Percentiles rank a stretch among this genome's conserved stretches.
phyloP scores from a whole-genome alignment of 2,329 filamentous ascomycete genomes.

The Cryphonectria carpinicola region DNA sequence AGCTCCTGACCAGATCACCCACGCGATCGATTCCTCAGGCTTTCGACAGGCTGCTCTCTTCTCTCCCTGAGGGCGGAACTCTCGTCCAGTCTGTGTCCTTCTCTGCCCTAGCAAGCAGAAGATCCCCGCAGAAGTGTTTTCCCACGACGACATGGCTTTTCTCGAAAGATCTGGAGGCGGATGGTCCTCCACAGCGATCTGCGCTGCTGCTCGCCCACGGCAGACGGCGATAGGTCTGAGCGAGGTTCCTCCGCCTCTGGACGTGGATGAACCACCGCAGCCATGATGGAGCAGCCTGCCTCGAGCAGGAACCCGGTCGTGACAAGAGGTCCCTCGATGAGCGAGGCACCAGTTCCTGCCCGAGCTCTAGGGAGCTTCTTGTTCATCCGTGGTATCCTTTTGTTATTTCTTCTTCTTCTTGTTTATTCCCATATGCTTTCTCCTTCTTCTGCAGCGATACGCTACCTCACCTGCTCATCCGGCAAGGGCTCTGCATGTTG shows the following conservation, averaged over 20 bases:
- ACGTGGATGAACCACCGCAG: neutral
- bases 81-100: neutral
- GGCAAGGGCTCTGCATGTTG: neutral
- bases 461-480: too few species aligned
- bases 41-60: too few species aligned
- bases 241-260: neutral
- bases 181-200: neutral
- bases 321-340: neutral
- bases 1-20: neutral
- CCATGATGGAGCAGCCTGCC: neutral
- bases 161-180: too few species aligned
- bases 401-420: neutral
- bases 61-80: too few species aligned
- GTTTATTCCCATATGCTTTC: too few species aligned
- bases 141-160: too few species aligned
- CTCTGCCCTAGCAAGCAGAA: neutral
- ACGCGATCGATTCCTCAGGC: neutral
- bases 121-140: neutral
- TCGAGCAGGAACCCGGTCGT: neutral
- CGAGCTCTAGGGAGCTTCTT: neutral
- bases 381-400: neutral
- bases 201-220: neutral
- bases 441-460: too few species aligned
- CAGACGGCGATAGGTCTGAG: neutral
- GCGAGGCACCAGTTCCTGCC: neutral